A percentile compares a stretch with the other conserved stretches of the same genome.
phyloP scores from a whole-genome alignment of 352 stramenopile species.

The Phytophthora foliorum region DNA sequence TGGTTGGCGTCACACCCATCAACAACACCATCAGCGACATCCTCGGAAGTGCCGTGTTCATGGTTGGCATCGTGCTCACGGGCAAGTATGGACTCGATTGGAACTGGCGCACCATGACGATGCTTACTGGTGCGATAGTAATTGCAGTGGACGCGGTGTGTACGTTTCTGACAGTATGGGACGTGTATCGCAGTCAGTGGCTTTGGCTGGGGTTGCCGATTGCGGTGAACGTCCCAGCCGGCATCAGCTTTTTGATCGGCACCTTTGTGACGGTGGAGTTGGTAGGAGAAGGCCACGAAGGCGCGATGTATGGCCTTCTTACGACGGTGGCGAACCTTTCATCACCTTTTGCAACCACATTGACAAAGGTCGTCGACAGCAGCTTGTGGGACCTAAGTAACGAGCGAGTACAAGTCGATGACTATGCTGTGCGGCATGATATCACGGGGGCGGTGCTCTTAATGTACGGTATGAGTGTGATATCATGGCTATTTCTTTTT shows the following conservation, averaged over 20 bases:
- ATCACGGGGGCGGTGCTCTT: conserved; percentile 42
- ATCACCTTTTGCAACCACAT: conserved; percentile 28
- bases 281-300: conserved; percentile 23
- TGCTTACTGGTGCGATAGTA: conserved; percentile 10
- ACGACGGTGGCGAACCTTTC: conserved; percentile 40
- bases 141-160: conserved; percentile 14
- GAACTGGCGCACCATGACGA: conserved; percentile 35
- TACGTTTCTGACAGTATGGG: conserved; percentile 32
- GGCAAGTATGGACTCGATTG: conserved; percentile 23
- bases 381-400: conserved; percentile 35
- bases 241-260: conserved; percentile 30
- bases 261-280: conserved; percentile 43
- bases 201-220: conserved; percentile 37
- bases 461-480: conserved; percentile 38
- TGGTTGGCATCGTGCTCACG: conserved; percentile 24
- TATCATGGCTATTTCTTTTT: conserved; percentile 39
- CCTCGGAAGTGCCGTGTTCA: conserved; percentile 23
- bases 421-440: conserved; percentile 26
- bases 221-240: conserved; percentile 29
- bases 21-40: conserved; percentile 27
- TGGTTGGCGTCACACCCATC: conserved; percentile 29
- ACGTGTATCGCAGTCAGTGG: conserved; percentile 29
- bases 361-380: conserved; percentile 33
- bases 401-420: conserved; percentile 41
- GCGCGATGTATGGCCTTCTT: conserved; percentile 34